phyloP scores from a whole-genome alignment of 768 basidiomycete genomes.

The Russula sp. region DNA sequence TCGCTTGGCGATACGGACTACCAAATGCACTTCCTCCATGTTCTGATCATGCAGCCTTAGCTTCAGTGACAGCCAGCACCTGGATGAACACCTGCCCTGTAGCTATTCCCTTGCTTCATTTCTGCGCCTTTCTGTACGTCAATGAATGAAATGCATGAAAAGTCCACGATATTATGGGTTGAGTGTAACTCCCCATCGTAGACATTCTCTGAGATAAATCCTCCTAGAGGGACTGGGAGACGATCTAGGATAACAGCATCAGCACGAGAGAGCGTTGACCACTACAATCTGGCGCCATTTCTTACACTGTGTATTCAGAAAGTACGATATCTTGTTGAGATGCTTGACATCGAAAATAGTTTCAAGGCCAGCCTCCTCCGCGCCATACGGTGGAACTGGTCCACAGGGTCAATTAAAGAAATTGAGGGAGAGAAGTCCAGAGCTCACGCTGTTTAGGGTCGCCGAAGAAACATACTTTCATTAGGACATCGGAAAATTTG shows the following conservation, averaged over 20 bases:
- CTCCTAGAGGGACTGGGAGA: slow-evolving; percentile 44
- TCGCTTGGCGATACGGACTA: slow-evolving; percentile 8
- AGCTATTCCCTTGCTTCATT: slow-evolving; percentile 28
- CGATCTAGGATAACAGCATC: slow-evolving; percentile 35
- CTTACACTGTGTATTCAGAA: slow-evolving; percentile 46
- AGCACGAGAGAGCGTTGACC: background rate
- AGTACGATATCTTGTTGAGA: slow-evolving; percentile 29
- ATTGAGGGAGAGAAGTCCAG: too few relatives aligned
- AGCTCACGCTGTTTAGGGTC: slow-evolving; percentile 48
- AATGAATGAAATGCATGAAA: slow-evolving; percentile 40
- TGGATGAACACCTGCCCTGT: background rate
- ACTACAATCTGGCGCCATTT: too few relatives aligned
- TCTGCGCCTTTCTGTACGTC: slow-evolving; percentile 39
- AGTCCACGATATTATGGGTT: slow-evolving; percentile 31
- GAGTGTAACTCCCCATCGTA: slow-evolving; percentile 40
- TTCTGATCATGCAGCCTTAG: background rate
- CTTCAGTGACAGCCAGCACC: background rate
- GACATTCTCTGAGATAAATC: slow-evolving; percentile 43
- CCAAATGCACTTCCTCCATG: slow-evolving; percentile 8
- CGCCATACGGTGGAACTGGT: slow-evolving; percentile 48
- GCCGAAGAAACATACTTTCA: slow-evolving; percentile 48
- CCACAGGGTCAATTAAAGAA: too few relatives aligned
- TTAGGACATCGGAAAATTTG: slow-evolving; percentile 33
- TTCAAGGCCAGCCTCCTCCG: slow-evolving; percentile 36
- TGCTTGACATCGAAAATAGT: slow-evolving; percentile 46